phyloP scores from a whole-genome alignment of 192 early-diverging fungal genomes.

The Coemansia sp. region DNA sequence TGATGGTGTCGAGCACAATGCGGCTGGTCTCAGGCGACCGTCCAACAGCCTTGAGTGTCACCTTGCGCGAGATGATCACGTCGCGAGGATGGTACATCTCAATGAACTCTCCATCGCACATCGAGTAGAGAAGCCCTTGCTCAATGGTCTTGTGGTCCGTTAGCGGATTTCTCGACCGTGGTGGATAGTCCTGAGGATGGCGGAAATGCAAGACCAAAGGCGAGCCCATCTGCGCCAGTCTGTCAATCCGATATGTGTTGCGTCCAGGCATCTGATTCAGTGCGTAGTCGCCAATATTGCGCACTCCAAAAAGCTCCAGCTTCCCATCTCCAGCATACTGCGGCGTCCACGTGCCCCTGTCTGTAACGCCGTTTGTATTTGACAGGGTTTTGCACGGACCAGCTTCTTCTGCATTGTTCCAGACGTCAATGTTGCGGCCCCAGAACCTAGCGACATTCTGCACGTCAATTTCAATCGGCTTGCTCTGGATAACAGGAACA shows the following conservation, averaged over 20 bases:
- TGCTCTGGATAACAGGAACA: slow-evolving; percentile 56
- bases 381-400: slow-evolving; percentile 47
- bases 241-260: slow-evolving; percentile 58
- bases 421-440: slow-evolving; percentile 72
- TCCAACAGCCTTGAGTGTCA: slow-evolving; percentile 68
- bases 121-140: slow-evolving; percentile 61
- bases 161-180: slow-evolving; percentile 27
- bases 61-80: slow-evolving; percentile 62
- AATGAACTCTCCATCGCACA: slow-evolving; percentile 82
- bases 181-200: slow-evolving; percentile 45
- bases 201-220: slow-evolving; percentile 62
- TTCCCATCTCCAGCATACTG: slow-evolving; percentile 69
- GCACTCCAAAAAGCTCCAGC: slow-evolving; percentile 67
- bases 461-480: slow-evolving; percentile 71
- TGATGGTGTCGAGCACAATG: slow-evolving; percentile 60
- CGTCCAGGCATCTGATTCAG: slow-evolving; percentile 62
- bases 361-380: slow-evolving; percentile 56
- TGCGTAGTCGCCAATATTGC: slow-evolving; percentile 62
- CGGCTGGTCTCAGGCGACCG: slow-evolving; percentile 54
- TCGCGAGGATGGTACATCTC: slow-evolving; percentile 62
- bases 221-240: slow-evolving; percentile 67
- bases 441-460: slow-evolving; percentile 73
- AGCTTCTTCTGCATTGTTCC: slow-evolving; percentile 57
- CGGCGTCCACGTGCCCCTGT: slow-evolving; percentile 61
- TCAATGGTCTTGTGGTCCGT: slow-evolving; percentile 35